These are phyloP conservation scores for Cytospora leucostoma DNA, from an alignment of 2,329 filamentous ascomycete species.

Conservation along the genomic window DNA sequence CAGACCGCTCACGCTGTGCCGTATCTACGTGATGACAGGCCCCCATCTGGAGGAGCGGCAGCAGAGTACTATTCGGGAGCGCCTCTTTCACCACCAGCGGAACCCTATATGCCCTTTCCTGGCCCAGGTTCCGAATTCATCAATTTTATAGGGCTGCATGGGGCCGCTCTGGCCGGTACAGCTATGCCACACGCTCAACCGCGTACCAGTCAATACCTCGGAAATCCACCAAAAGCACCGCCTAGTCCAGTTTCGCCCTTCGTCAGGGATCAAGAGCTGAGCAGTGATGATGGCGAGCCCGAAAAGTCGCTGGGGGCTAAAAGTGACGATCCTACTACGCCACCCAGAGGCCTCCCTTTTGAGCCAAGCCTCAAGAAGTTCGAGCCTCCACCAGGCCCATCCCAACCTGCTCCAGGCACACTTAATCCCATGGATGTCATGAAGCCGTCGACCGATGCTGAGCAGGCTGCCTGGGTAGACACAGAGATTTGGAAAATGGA, in stretches of 20 bases:
- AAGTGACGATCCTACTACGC: constrained; percentile 18
- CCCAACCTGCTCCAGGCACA: constrained; percentile 46
- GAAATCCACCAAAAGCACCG: constrained; percentile 21
- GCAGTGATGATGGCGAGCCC: constrained; percentile 21
- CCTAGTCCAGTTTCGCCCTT: constrained; percentile 23
- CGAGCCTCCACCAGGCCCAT: constrained; percentile 32
- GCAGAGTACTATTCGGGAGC: constrained; percentile 34
- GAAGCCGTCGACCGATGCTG: constrained; percentile 43
- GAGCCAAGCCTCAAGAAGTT: constrained; percentile 30
- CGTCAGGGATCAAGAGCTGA: constrained; percentile 21
- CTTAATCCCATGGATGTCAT: constrained; percentile 58
- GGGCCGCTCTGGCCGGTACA: constrained; percentile 17
- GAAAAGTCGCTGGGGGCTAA: constrained; percentile 11
- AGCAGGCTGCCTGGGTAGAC: constrained; percentile 38
- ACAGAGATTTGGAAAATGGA: constrained; percentile 41
- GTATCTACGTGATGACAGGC: constrained; percentile 28
- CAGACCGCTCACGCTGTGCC: constrained; percentile 25
- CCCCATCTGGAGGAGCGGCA: constrained; percentile 30
- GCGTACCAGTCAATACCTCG: constrained; percentile 6
- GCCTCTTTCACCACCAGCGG: constrained; percentile 32
- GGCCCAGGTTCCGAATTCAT: constrained; percentile 15
- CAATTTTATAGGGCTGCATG: constrained; percentile 24
- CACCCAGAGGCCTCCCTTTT: constrained; percentile 19
- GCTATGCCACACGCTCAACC: constrained; percentile 17
- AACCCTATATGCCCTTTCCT: constrained; percentile 7